These are phyloP conservation scores for Tylopilus intermedius DNA, from an alignment of 768 basidiomycete genomes.

Conservation along the genomic window DNA sequence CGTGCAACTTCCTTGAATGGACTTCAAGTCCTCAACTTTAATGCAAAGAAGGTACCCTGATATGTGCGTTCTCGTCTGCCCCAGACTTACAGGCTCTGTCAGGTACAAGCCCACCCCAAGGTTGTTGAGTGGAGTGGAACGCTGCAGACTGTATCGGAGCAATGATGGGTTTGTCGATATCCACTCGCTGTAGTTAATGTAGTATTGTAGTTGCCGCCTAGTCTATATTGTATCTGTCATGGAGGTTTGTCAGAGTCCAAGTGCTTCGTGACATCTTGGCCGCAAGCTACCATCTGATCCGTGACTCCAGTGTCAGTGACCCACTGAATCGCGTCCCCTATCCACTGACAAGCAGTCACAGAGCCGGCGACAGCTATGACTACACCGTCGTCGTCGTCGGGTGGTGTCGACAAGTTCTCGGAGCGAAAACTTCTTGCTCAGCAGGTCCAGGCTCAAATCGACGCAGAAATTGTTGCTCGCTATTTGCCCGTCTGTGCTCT, in stretches of 20 bases:
- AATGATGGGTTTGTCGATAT: constrained; percentile 3
- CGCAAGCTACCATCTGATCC: neutral
- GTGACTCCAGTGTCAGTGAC: neutral
- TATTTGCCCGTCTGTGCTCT: constrained; percentile 4
- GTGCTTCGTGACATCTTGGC: neutral
- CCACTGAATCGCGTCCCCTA: neutral
- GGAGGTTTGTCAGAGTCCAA: neutral
- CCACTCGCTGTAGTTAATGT: neutral
- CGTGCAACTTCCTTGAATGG: constrained; percentile 84
- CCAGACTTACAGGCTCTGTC: constrained; percentile 5
- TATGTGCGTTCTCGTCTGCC: neutral
- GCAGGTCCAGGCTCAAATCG: neutral
- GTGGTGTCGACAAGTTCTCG: neutral
- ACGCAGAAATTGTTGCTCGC: neutral
- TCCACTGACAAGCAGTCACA: neutral
- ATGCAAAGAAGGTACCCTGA: constrained; percentile 56
- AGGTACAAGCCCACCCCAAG: constrained; percentile 72
- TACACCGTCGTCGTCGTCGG: neutral
- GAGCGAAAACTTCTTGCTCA: neutral
- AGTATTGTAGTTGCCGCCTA: neutral
- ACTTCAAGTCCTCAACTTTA: constrained; percentile 79
- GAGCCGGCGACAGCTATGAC: neutral
- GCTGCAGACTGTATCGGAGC: constrained; percentile 43
- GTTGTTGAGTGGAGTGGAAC: constrained; percentile 71
- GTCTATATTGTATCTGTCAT: neutral